Evolutionary conservation across 306 rosid species (phyloP).

Genomic region (Lotus japonicus): DNA sequence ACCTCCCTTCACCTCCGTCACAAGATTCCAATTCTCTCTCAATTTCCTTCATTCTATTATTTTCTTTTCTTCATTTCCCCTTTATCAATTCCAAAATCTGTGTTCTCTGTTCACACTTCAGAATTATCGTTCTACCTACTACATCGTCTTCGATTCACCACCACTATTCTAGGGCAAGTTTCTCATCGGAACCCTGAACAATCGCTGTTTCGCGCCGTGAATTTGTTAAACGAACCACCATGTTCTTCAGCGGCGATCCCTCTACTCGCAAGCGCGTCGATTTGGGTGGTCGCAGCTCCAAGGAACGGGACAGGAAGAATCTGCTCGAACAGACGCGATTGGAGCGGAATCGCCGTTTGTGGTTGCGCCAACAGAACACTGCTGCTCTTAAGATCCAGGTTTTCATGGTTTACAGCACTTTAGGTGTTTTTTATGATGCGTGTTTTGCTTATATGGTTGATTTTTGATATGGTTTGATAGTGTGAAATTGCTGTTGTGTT

Average conservation of each 20-base stretch:
- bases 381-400: constrained; percentile 85
- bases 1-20: too few relatives aligned
- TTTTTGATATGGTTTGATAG: neutral
- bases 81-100: neutral
- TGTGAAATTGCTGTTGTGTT: neutral
- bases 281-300: constrained; percentile 89
- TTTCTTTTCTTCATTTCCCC: too few relatives aligned
- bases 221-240: neutral
- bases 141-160: too few relatives aligned
- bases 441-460: neutral
- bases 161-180: neutral
- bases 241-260: constrained; percentile 95
- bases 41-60: too few relatives aligned
- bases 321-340: constrained; percentile 84
- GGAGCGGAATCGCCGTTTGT: constrained; percentile 68
- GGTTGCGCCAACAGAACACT: constrained; percentile 62
- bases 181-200: neutral
- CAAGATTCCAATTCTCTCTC: too few relatives aligned
- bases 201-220: too few relatives aligned
- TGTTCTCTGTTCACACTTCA: neutral
- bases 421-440: neutral
- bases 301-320: constrained; percentile 85
- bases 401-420: neutral
- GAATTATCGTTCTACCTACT: constrained; percentile 8
- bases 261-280: constrained; percentile 90